Evolutionary conservation across 208 protist species (phyloP).

Genomic region (Trypanosomatidae sp.): DNA sequence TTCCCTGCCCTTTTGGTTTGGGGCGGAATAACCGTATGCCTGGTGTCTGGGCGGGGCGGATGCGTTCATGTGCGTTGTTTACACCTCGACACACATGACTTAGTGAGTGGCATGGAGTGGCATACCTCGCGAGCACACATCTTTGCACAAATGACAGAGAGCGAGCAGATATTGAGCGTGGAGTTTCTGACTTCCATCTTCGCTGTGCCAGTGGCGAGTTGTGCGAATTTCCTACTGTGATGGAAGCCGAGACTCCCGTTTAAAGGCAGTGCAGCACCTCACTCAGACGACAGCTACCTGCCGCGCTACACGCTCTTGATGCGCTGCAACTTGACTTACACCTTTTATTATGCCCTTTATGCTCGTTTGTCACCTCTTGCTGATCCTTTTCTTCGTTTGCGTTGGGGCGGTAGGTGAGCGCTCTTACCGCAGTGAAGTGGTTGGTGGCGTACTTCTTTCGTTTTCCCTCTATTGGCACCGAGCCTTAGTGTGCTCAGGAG

Average conservation of each 20-base stretch:
- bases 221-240: neutral
- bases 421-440: neutral
- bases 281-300: neutral
- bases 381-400: neutral
- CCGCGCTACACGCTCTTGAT: neutral
- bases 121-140: neutral
- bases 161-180: neutral
- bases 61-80: neutral
- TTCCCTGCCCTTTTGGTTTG: neutral
- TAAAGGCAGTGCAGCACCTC: neutral
- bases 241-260: neutral
- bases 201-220: neutral
- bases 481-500: neutral
- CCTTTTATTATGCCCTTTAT: neutral
- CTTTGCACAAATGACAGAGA: neutral
- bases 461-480: neutral
- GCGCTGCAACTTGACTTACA: neutral
- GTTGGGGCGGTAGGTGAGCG: neutral
- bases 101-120: neutral
- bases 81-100: neutral
- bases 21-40: neutral
- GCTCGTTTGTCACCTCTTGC: neutral
- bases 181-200: neutral
- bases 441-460: neutral
- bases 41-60: neutral